phyloP scores from a whole-genome alignment of 108 stramenopile genomes.

The Skeletonema potamos region DNA sequence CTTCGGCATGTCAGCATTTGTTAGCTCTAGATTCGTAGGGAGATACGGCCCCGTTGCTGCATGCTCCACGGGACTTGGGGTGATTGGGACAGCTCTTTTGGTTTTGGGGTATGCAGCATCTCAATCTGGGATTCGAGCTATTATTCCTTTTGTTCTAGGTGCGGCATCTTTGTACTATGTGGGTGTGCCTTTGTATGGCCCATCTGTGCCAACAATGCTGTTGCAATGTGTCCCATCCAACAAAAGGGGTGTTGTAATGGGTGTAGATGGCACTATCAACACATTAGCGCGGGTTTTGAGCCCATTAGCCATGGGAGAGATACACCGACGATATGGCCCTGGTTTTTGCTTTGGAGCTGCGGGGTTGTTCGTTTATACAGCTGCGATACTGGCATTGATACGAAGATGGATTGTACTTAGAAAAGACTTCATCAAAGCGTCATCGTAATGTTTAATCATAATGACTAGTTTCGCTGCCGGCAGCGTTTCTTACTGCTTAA shows the following conservation, averaged over 20 bases:
- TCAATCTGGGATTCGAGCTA: neutral
- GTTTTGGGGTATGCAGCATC: conserved; percentile 54
- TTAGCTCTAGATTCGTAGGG: conserved; percentile 50
- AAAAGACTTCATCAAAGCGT: conserved; percentile 12
- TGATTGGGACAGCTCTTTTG: conserved; percentile 57
- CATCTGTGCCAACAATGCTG: conserved; percentile 80
- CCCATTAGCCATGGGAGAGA: conserved; percentile 66
- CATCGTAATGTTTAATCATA: neutral
- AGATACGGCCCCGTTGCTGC: conserved; percentile 61
- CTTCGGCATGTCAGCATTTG: conserved; percentile 57
- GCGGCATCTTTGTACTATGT: conserved; percentile 68
- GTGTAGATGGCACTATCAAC: conserved; percentile 73
- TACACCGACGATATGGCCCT: conserved; percentile 57
- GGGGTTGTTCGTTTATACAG: conserved; percentile 42
- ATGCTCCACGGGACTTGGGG: conserved; percentile 61
- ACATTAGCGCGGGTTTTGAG: conserved; percentile 64
- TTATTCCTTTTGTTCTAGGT: conserved; percentile 26
- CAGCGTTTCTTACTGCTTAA: too few relatives aligned
- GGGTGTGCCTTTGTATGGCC: conserved; percentile 78
- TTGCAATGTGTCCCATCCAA: conserved; percentile 73
- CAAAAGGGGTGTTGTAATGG: conserved; percentile 68
- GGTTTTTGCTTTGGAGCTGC: conserved; percentile 64
- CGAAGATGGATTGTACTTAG: conserved; percentile 61
- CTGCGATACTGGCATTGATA: conserved; percentile 48
- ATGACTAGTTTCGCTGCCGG: too few relatives aligned